A percentile compares a stretch with the other conserved stretches of the same genome.
phyloP scores from a whole-genome alignment of 2,329 filamentous ascomycete genomes.

The Ascochyta fabae region DNA sequence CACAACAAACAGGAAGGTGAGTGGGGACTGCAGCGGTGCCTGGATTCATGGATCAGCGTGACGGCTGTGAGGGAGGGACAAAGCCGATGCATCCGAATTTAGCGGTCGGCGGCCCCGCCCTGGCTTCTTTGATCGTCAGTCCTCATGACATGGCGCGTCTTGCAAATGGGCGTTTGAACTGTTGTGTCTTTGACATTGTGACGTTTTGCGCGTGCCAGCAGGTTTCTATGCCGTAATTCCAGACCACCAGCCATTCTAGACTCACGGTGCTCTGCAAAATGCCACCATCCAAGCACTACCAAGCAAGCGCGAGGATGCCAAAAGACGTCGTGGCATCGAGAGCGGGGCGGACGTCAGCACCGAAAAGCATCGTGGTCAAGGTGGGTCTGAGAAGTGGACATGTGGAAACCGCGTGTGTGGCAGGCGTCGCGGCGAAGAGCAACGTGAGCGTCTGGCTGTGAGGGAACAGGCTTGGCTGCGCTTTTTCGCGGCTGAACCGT shows the following conservation, averaged over 20 bases:
- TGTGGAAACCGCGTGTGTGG: constrained; percentile 20
- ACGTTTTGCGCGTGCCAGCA: constrained; percentile 28
- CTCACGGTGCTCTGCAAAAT: constrained; percentile 19
- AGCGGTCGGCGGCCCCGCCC: constrained; percentile 27
- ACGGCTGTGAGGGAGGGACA: constrained; percentile 14
- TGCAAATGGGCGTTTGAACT: constrained; percentile 25
- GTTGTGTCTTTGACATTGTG: constrained; percentile 30
- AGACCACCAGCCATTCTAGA: constrained; percentile 19
- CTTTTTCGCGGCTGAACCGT: constrained; percentile 33
- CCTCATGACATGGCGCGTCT: constrained; percentile 35
- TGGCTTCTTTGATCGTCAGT: constrained; percentile 34
- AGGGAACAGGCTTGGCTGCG: constrained; percentile 30
- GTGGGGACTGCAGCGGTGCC: constrained; percentile 20
- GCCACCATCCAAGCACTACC: constrained; percentile 33
- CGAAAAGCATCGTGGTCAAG: constrained; percentile 3
- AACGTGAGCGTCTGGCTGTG: constrained; percentile 24
- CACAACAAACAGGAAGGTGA: constrained; percentile 32
- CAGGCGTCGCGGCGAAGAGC: constrained; percentile 16
- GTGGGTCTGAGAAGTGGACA: constrained; percentile 15
- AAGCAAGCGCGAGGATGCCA: constrained; percentile 2
- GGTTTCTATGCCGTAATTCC: constrained; percentile 28
- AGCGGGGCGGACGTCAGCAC: neutral
- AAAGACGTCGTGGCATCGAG: constrained; percentile 17
- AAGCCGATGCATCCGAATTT: constrained; percentile 32
- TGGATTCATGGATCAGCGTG: constrained; percentile 17